Base-by-base conservation (phyloP, 2,329 filamentous ascomycete species). In the Cladosporium sphaerospermum region DNA sequence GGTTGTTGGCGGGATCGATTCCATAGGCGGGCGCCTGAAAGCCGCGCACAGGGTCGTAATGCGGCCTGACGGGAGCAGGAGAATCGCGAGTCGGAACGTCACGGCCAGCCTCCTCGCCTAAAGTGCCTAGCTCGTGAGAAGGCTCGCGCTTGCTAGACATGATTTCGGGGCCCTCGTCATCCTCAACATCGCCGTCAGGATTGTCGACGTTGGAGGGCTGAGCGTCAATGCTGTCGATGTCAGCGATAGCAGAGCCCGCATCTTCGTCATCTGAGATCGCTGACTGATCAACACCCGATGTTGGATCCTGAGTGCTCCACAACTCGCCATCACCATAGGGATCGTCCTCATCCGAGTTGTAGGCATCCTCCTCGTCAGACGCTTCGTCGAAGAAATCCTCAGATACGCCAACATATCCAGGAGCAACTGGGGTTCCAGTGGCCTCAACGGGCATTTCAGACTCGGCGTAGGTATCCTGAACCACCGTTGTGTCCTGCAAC, bases 1-100 rank as follows among this genome's bases (percentile, higher is more conserved):
- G 23, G 33, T 34, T 44, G 19, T 31, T 39, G 18, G 4, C 23
- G 23, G 23, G 7, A 5, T 28, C 23, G 23, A 18, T 14, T 10
- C 28, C 13, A 23, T 13, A 37, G 16, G 32, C 9, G n/a, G 32
- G 37, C 14, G 47, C 44, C 39, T 58, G 56, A 13, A 56, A 61
- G 33, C 57, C 55, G 39, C 62, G 61, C 5, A 64, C 58, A 16
- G 63, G 62, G 47, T 65, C 63, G 56, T 63, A 64, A 18, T 54
- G 59, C n/a, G 59, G 53, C 43, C 59, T 59, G 44, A 52, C 32
- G 18, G 53, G 28, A 5, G 53, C n/a, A n/a, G 41, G 11, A 28
- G 28, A 4, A 9, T 32, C 39, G 45, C 60, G 57, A 3, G 61
- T 57, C 1, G 23, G 23, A 14, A 54, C 58, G 13, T 52, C 46